phyloP scores from a whole-genome alignment of 1,284 basidiomycete species.

The Puccinia polysora region DNA sequence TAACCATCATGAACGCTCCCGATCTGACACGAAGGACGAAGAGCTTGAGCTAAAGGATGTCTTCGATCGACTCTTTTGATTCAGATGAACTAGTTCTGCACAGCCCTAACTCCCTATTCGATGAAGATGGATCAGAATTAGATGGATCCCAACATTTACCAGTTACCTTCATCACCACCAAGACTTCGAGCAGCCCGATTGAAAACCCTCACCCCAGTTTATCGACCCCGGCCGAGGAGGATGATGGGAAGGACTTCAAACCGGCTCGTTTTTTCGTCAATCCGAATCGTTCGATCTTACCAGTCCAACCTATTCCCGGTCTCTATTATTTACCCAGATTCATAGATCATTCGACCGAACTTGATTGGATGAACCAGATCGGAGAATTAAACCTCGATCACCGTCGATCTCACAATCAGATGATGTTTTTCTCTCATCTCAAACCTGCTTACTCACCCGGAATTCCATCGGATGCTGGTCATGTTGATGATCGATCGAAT shows the following conservation, averaged over 20 bases:
- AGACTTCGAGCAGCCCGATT: background rate
- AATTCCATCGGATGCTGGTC: too few relatives aligned
- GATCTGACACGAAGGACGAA: too few relatives aligned
- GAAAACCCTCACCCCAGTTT: background rate
- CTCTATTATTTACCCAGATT: conserved; percentile 33
- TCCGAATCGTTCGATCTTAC: background rate
- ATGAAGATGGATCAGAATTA: conserved; percentile 4
- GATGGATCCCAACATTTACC: background rate
- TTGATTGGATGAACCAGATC: conserved; percentile 7
- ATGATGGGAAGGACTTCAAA: background rate
- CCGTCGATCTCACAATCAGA: conserved; percentile 60
- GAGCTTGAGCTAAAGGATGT: too few relatives aligned
- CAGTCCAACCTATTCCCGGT: background rate
- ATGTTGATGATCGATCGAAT: too few relatives aligned
- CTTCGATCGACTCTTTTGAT: background rate
- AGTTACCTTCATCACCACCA: background rate
- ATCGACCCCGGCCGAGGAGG: background rate
- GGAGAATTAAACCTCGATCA: conserved; percentile 6
- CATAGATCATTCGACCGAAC: conserved; percentile 21
- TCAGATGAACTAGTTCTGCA: background rate
- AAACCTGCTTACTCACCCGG: background rate
- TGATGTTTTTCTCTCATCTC: conserved; percentile 65
- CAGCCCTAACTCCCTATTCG: conserved; percentile 20
- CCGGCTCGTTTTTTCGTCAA: conserved; percentile 10
- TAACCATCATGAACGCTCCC: too few relatives aligned